Evolutionary conservation across 805 yeast species (phyloP), one percentile per base, ranked within the genome.

Genomic region (Wickerhamiella cacticola): DNA sequence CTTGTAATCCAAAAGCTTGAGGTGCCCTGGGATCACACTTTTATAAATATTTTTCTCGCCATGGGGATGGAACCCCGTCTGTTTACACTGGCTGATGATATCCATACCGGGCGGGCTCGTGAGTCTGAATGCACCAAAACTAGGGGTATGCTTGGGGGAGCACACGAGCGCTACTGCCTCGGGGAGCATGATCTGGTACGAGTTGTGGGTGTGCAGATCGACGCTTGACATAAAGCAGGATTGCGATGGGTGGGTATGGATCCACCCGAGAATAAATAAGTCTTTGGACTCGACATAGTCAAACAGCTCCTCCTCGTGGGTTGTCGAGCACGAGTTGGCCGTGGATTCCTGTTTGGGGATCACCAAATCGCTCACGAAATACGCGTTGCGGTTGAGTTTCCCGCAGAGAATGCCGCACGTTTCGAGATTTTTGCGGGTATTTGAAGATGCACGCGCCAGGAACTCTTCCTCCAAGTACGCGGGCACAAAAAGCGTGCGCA

Each of bases 221-320:
- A 79, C 74, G 0, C 82, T 75, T 10, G 80, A 74, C 59, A 79
- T 61, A 58, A 79, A 79, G 53, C 85, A 79, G n/a, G 81, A 67
- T 58, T 79, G 85, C 9, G 83, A 75, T 5, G 85, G 85, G 58
- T 79, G 85, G 8, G 84, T 79, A 59, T 79, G 85, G 46, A 79
- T 79, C 85, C 85, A 79, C 2, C 85, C 85, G 2, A 79, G 64
- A n/a, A 79, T 73, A 55, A 79, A 77, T 40, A 79, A 61, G 51
- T 75, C 80, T 46, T 73, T 65, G 26, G 62, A 54, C 56, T 78
- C 83, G 38, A 78, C 70, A 53, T 66, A 74, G 38, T 72, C 75
- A 55, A 78, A 78, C 50, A 79, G 58, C 3, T 65, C 61, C 53
- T 78, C 82, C 56, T 79, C 85, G 56, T 78, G 70, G 22, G 69